A percentile compares a stretch with the other conserved stretches of the same genome.
Evolutionary conservation across 140 eudicot species (phyloP).

Genomic region (Cichorium intybus): DNA sequence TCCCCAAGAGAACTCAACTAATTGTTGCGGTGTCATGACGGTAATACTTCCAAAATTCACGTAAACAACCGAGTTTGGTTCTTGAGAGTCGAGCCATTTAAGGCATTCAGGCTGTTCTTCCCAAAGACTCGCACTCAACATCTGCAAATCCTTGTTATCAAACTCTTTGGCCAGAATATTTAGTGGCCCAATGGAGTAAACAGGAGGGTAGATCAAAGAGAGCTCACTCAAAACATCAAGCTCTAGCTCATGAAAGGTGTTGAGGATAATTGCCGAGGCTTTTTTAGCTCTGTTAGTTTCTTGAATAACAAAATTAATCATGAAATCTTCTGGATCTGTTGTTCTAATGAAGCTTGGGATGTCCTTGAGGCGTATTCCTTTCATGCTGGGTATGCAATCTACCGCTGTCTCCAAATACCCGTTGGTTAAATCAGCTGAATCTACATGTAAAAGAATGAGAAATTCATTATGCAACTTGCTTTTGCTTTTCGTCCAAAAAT

Average conservation of each 20-base stretch:
- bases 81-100: constrained; percentile 34
- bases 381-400: constrained; percentile 35
- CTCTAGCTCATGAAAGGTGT: constrained; percentile 28
- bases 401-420: constrained; percentile 30
- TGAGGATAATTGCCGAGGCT: constrained; percentile 17
- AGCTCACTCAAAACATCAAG: constrained; percentile 23
- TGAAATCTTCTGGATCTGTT: constrained; percentile 27
- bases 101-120: constrained; percentile 28
- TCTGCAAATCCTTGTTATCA: not conserved
- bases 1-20: constrained; percentile 40
- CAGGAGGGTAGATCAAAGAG: constrained; percentile 6
- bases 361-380: constrained; percentile 25
- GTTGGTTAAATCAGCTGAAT: constrained; percentile 26
- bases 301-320: constrained; percentile 9
- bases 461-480: too few relatives aligned
- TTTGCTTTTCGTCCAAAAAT: too few relatives aligned
- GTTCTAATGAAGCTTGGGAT: constrained; percentile 25
- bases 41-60: constrained; percentile 38
- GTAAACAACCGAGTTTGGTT: constrained; percentile 31
- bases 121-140: constrained; percentile 23
- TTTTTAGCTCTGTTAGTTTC: constrained; percentile 16
- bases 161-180: not conserved
- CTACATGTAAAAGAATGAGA: not conserved
- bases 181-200: constrained; percentile 24
- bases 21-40: constrained; percentile 30